Evolutionary conservation across 805 yeast genomes (phyloP), one percentile per base, ranked within the genome.

Genomic region (Candida koratica): DNA sequence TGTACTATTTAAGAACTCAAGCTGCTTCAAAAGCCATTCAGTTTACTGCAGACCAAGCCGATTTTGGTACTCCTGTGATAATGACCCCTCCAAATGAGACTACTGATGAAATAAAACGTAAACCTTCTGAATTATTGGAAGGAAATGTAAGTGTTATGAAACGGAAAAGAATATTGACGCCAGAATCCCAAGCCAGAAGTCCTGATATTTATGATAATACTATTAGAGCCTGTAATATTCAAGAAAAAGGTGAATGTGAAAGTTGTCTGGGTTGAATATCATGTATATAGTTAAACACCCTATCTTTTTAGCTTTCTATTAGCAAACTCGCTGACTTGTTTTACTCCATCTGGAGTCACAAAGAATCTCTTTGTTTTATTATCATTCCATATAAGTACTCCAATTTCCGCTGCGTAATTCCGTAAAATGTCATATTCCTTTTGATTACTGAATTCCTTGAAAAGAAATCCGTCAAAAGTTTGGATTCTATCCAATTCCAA

Each of bases 401-500:
- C 98, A 32, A 90, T 77, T 48, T 93, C 97, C 28, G 77, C 77
- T 5, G 97, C 96, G 52, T 89, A 93, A 34, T 74, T 74, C 28
- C 76, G 73, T 24, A 87, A 67, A 15, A 75, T 64, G 22, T 81
- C 84, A 56, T 76, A 93, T 56, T 93, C 97, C 42, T 77, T 74
- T 36, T 75, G 82, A 41, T 71, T 81, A 16, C 81, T 69, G 56
- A 93, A 93, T 49, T 90, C 96, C 39, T 86, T 81, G 62, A 85
- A 93, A 30, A 93, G 60, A 41, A 81, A 88, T 0, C 99, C 99
- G 18, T 81, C 86, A 34, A 78, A 84, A 1, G 93, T 76, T 47
- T 84, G 80, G 45, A 93, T 85, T 60, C 99, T 75, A 57, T 93
- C 97, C 63, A 89, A 61, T 56, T 93, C 99, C 42, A 93, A 67